Base-by-base conservation (phyloP, 805 yeast genomes). In the Lachancea meyersii region DNA sequence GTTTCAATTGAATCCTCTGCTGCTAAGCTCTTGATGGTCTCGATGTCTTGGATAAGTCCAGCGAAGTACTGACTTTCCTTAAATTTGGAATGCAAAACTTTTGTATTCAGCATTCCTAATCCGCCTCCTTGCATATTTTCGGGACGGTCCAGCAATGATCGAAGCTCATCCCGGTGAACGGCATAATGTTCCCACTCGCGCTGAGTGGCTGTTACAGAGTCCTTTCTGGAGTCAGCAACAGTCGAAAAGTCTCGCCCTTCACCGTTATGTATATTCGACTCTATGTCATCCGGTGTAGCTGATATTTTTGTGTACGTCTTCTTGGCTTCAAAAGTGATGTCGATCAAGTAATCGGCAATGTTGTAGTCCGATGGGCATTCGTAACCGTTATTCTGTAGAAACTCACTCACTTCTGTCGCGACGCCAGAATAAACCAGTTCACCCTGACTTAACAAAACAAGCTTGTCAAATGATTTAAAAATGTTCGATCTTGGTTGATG, bases 401-500 rank as follows among this genome's bases (percentile, higher is more conserved):
- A 88, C 44, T 82, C 84, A 51, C 79, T 76, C 41, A 93, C 84
- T 35, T 77, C 76, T 5, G 71, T 66, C 73, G 83, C 82, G n/a
- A 77, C 79, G 14, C 98, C 98, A 0, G 96, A 86, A 58, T 84
- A 93, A 2, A 89, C 82, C 60, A 87, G 68, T 50, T 80, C 79
- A 47, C 98, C 97, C 49, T 83, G 83, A 20, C 96, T 82, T 41
- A 93, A 70, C 38, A 93, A 68, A 1, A 91, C 63, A 38, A 93
- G 72, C 53, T 82, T 81, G 58, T 91, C 96, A 63, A 93, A 93
- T 44, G 86, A 66, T 0, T 96, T 81, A 26, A 93, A 97, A 60
- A 93, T 91, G 57, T 93, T 93, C 44, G 96, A 86, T 57, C 98
- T 75, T 9, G 98, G 98, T 60, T 93, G 98, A 66, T 93, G 98